phyloP scores from a whole-genome alignment of 192 early-diverging fungal genomes.

The Phycomyces blakesleeanus region DNA sequence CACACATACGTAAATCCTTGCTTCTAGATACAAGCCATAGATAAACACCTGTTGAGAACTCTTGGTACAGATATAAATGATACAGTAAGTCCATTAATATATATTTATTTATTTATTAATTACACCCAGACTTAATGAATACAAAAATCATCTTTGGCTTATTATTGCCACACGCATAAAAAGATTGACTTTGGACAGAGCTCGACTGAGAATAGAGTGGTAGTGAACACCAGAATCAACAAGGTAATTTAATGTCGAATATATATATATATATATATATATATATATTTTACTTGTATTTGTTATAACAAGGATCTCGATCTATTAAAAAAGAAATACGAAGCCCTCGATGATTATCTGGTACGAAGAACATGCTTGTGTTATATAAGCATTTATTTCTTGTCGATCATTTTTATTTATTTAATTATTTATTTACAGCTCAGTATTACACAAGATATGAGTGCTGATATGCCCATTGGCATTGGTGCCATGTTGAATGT shows the following conservation, averaged over 20 bases:
- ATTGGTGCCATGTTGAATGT: conserved; percentile 58
- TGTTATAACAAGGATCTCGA: conserved; percentile 68
- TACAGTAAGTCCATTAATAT: conserved; percentile 34
- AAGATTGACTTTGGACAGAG: conserved; percentile 80
- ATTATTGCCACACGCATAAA: too few species aligned
- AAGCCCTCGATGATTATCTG: conserved; percentile 64
- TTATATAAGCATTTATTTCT: not conserved
- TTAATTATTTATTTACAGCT: conserved; percentile 29
- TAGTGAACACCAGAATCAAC: conserved; percentile 54
- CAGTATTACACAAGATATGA: conserved; percentile 56
- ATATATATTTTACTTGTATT: too few species aligned
- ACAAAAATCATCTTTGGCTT: too few species aligned
- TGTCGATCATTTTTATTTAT: not conserved
- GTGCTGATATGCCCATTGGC: conserved; percentile 44
- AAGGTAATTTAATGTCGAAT: conserved; percentile 19
- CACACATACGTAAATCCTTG: not conserved
- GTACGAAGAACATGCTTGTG: too few species aligned
- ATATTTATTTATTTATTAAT: not conserved
- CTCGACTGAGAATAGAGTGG: conserved; percentile 47
- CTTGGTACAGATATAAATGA: conserved; percentile 56
- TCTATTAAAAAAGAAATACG: conserved; percentile 58
- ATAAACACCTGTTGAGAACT: conserved; percentile 49
- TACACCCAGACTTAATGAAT: too few species aligned
- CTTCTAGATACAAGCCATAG: not conserved
- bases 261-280: conserved; percentile 7